Evolutionary conservation across 306 rosid species (phyloP).

Genomic region (Astragalus membranaceus): DNA sequence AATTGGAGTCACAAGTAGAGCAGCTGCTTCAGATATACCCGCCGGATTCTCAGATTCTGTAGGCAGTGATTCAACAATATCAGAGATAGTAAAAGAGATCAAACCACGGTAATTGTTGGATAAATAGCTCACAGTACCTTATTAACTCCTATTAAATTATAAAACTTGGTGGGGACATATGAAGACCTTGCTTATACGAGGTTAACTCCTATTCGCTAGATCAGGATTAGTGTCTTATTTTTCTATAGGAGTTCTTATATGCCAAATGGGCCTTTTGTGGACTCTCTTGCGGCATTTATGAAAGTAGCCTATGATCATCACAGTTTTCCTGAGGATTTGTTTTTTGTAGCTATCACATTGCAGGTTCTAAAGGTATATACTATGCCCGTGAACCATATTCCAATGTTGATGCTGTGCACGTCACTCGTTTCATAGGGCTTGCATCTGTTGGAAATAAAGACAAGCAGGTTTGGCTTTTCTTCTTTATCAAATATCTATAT

Average conservation of each 20-base stretch:
- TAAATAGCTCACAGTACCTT: background rate
- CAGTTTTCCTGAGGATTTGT: constrained; percentile 1
- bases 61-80: constrained; percentile 55
- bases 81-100: constrained; percentile 83
- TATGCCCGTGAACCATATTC: constrained; percentile 90
- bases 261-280: constrained; percentile 12
- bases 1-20: constrained; percentile 56
- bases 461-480: constrained; percentile 60
- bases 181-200: constrained; percentile 10
- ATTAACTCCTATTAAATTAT: background rate
- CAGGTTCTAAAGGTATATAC: constrained; percentile 76
- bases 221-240: constrained; percentile 3
- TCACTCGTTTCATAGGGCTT: constrained; percentile 93
- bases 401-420: constrained; percentile 78
- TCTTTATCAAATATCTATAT: background rate
- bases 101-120: constrained; percentile 74
- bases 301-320: background rate
- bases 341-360: constrained; percentile 77
- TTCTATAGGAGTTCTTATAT: constrained; percentile 1
- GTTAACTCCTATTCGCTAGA: background rate
- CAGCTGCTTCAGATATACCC: constrained; percentile 49
- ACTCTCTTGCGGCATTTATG: constrained; percentile 4
- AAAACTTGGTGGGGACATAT: background rate
- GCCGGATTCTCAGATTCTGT: constrained; percentile 49
- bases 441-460: constrained; percentile 90